Evolutionary conservation across 352 stramenopile genomes (phyloP), one percentile per base, ranked within the genome.

Genomic region (Phytophthora aleatoria): DNA sequence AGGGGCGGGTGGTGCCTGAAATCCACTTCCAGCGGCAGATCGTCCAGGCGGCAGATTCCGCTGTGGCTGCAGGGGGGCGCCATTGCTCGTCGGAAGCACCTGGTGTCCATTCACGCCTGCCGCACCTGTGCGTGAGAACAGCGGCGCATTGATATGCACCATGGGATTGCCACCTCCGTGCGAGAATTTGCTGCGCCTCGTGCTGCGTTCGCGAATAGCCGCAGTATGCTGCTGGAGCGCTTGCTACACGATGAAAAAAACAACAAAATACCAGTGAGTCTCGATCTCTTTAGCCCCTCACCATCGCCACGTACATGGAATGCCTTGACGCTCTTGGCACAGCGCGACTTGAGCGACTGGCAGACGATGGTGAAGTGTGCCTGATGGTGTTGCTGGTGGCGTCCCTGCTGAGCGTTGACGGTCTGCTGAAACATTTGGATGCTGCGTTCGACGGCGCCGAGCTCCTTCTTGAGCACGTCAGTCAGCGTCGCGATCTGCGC

Each of bases 291-390:
- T 5, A 7, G 31, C 36, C 24, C 7, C n/a, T 8, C 4, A 20
- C 11, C 5, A 20, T 42, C 13, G 35, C 27, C 7, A 75, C 79
- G 38, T 61, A 92, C 86, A 56, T 94, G 86, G 51, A 95, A 91
- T 26, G 76, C 70, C 63, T 92, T 92, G 43, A 81, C 81, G 60
- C 82, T 92, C 63, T 92, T 93, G 47, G 87, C 85, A 52, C 83
- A 93, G 43, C 87, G 83, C 44, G 80, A 71, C 66, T 95, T 93
- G 48, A 95, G 76, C 50, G 83, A 93, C 60, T 85, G 77, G 48
- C 81, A 91, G 52, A 95, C 71, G 59, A 95, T 80, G 7, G 74
- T 64, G 61, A 95, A 95, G 61, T 95, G 87, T n/a, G 81, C 82
- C 43, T 89, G 83, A 48, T 95, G 80, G 57, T 95, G 82, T 57